Base-by-base conservation (phyloP, 306 rosid species). In the Delonix regia region DNA sequence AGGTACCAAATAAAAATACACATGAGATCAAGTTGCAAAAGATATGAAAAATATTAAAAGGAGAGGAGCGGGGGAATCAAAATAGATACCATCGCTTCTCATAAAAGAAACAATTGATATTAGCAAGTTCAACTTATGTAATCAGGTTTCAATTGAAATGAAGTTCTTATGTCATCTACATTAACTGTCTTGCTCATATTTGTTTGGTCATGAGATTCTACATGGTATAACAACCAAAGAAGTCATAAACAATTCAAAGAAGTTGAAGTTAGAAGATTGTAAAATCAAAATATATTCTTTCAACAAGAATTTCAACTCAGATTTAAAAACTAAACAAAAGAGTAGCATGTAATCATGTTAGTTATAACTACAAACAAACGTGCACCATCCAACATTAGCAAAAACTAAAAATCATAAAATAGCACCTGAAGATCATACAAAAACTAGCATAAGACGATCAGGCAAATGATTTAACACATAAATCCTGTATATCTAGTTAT, bases 1-100 rank as follows among this genome's bases (percentile, higher is more conserved):
- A 69, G 38, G 68, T 42, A 73, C 36, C 10, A n/a, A 28, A 62
- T 56, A 73, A 67, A 73, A 67, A 24, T n/a, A 49, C 68, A 66
- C 42, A 30, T 9, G 44, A 57, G 25, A 6, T 27, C 13, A 73
- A 41, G 41, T 8, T 34, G 39, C 21, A 78, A 12, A 18, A 44
- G 15, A 36, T 27, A 53, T 4, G 27, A 34, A 44, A 48, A 10
- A 7, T 12, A 36, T 30, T 18, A 36, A 24, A 48, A 19, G 14
- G n/a, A 15, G 49, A 42, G 61, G 5, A 15, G 30, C 22, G 53
- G 38, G 8, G 38, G 15, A 38, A 22, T 56, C 25, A 27, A 53
- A 24, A 73, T 56, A 27, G 60, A 73, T 74, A 59, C 52, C 41
- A 57, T 48, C 18, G 48, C 10, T 70, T 70, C 10, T 33, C 1